Evolutionary conservation across 768 basidiomycete genomes (phyloP), one percentile per base, ranked within the genome.

Genomic region (Imleria badia): DNA sequence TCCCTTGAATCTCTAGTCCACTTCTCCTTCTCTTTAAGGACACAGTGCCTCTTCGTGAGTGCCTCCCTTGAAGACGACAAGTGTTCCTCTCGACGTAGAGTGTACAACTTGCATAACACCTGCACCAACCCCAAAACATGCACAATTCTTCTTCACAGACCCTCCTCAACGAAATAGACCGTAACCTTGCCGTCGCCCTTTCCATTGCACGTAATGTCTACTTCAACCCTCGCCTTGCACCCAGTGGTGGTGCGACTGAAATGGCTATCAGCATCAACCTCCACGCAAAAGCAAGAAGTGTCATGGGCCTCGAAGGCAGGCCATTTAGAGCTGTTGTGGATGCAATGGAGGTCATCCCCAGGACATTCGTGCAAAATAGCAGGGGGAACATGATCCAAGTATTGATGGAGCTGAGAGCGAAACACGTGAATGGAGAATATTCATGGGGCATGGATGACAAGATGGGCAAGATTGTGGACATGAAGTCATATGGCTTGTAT

Each of bases 211-310:
- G 96, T 23, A 99, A 98, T 66, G 95, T 94, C 40, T 87, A 97
- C 57, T 98, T 98, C 76, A 91, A 98, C 75, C 97, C 97, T 5
- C 73, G 79, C 7, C 84, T 99, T n/a, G 90, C 89, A 0, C 96
- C 96, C 0, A 96, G 96, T 6, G 95, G 96, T n/a, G 96, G 97
- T 39, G 95, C 97, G 23, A 96, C 94, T 4, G 97, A 99, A 76
- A 98, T 98, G 94, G 97, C 96, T 0, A 86, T 98, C 72, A 86
- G 86, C 34, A 92, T 97, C 4, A 91, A 88, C 1, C 72, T 98
- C 60, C 88, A 89, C 45, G 79, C 81, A 10, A 90, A 86, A 70
- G 91, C 91, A 19, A 79, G 89, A 13, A 84, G 77, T 42, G 79
- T 97, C 55, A 85, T 86, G 15, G 95, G 96, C 15, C 87, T 94